A percentile compares a stretch with the other conserved stretches of the same genome.
phyloP scores from a whole-genome alignment of 2,329 filamentous ascomycete species.

The Arthrobotrys iridis region DNA sequence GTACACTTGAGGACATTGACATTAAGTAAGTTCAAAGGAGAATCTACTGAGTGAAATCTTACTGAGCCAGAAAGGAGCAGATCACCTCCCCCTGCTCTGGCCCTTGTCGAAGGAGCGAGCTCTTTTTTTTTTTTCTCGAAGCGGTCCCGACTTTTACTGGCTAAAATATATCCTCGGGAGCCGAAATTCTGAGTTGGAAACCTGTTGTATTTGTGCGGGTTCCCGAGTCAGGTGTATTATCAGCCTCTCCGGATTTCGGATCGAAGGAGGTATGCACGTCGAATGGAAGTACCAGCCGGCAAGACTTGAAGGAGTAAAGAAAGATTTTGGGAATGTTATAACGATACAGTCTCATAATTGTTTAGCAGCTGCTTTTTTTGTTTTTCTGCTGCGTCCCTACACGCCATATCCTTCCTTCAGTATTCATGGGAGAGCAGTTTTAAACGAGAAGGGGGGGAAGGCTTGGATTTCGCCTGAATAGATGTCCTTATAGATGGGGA shows the following conservation, averaged over 20 bases:
- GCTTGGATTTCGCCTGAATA: neutral
- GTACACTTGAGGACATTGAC: neutral
- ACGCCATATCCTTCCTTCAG: conserved; percentile 10
- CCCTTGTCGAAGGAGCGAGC: neutral
- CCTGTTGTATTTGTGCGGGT: neutral
- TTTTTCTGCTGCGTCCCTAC: neutral
- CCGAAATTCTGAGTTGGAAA: neutral
- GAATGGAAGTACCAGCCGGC: conserved; percentile 11
- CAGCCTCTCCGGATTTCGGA: conserved; percentile 32
- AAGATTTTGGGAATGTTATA: conserved; percentile 25
- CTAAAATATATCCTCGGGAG: neutral
- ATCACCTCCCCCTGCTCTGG: conserved; percentile 1
- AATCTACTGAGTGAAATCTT: no score
- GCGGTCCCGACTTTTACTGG: no score
- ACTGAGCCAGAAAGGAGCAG: neutral
- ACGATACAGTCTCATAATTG: conserved; percentile 25
- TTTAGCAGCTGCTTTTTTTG: conserved; percentile 6
- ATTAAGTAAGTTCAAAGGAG: neutral
- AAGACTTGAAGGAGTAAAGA: neutral
- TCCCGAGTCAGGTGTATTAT: conserved; percentile 12
- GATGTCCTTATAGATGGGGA: neutral
- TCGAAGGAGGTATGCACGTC: conserved; percentile 26
- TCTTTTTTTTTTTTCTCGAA: neutral
- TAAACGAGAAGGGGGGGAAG: conserved; percentile 9
- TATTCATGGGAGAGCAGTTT: conserved; percentile 22